Conservation (phyloP, 1,139 yeast species). For the Kodamaea derodonti region DNA sequence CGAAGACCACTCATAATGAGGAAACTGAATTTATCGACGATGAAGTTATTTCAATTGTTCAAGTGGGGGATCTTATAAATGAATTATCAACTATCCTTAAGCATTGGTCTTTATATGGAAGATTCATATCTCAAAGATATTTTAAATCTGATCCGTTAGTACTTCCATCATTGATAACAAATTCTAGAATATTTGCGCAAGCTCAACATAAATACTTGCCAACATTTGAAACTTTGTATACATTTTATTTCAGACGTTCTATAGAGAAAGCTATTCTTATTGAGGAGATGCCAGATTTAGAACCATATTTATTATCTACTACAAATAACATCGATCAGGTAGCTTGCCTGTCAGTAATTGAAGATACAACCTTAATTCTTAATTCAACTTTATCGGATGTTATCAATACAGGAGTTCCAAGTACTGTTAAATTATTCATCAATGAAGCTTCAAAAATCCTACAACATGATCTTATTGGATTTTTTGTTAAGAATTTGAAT, state of each 20-base stretch:
- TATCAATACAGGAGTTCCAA: constrained; percentile 57
- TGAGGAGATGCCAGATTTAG: constrained; percentile 65
- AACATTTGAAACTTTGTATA: constrained; percentile 58
- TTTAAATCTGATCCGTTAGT: constrained; percentile 16
- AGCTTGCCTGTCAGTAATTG: constrained; percentile 80
- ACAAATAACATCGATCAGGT: constrained; percentile 44
- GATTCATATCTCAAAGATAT: constrained; percentile 64
- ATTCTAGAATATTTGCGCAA: constrained; percentile 63
- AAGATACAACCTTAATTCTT: constrained; percentile 73
- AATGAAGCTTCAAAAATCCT: constrained; percentile 28
- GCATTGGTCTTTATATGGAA: constrained; percentile 82
- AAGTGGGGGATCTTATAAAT: constrained; percentile 53
- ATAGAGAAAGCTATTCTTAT: constrained; percentile 77
- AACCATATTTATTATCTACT: constrained; percentile 23
- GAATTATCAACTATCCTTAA: constrained; percentile 77
- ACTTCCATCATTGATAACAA: constrained; percentile 51
- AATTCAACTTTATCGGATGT: constrained; percentile 61
- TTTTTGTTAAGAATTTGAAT: constrained; percentile 47
- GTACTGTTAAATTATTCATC: constrained; percentile 50
- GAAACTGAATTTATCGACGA: constrained; percentile 18
- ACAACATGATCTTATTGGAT: constrained; percentile 37
- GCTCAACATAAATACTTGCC: constrained; percentile 52
- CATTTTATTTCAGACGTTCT: constrained; percentile 71
- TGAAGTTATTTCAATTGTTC: constrained; percentile 43
- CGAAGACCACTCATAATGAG: constrained; percentile 19